A percentile compares a stretch with the other conserved stretches of the same genome.
These are phyloP conservation scores for Forsythia viridissima DNA, from an alignment of 257 asterid genomes.

Conservation along the genomic window DNA sequence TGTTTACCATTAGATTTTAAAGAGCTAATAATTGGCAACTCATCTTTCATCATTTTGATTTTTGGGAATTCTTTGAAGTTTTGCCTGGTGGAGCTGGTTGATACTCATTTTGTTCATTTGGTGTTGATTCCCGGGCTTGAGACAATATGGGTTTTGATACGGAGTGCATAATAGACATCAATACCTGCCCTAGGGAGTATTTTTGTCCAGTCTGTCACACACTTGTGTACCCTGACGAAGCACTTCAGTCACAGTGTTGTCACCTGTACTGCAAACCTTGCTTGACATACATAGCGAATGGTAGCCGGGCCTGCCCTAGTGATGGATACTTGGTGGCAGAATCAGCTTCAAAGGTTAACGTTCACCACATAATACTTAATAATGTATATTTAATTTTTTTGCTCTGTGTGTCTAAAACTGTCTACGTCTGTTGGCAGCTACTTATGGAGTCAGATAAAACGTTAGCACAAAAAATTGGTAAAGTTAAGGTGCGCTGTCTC, in stretches of 20 bases:
- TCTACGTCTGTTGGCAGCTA: constrained; percentile 50
- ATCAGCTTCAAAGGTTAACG: constrained; percentile 72
- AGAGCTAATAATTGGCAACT: no score
- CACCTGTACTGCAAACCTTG: constrained; percentile 94
- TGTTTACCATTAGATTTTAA: no score
- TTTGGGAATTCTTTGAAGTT: no score
- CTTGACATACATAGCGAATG: constrained; percentile 69
- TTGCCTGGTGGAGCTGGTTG: no score
- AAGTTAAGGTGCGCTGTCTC: constrained; percentile 78
- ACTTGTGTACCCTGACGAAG: constrained; percentile 82
- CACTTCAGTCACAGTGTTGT: constrained; percentile 80
- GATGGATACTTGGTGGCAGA: constrained; percentile 90
- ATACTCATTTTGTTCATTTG: not conserved
- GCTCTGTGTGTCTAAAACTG: constrained; percentile 17
- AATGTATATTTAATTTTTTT: not conserved
- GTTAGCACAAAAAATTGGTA: constrained; percentile 74
- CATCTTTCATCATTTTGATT: no score
- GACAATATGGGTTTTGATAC: constrained; percentile 85
- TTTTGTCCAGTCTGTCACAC: constrained; percentile 96
- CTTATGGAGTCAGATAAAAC: constrained; percentile 67
- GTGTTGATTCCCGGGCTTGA: constrained; percentile 10
- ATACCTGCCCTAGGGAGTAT: constrained; percentile 80
- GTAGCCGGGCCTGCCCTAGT: constrained; percentile 79
- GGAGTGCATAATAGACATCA: constrained; percentile 77
- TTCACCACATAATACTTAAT: not conserved